These are phyloP conservation scores for Silene coronaria DNA, from an alignment of 179 eudicot species.

Conservation along the genomic window DNA sequence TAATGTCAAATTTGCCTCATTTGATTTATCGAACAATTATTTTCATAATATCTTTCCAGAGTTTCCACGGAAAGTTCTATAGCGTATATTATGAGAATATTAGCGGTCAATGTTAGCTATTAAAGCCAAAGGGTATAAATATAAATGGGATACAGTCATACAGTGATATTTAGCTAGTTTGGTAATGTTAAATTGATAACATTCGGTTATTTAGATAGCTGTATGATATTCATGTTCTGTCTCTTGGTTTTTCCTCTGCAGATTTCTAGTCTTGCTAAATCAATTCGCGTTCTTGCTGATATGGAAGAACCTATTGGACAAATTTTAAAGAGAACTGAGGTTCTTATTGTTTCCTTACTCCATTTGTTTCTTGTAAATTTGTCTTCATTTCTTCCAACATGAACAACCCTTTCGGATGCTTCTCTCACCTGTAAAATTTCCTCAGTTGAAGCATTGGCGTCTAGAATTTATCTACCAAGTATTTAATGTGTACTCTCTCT, in stretches of 20 bases:
- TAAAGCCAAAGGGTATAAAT: no score
- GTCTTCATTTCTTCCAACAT: background rate
- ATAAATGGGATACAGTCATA: no score
- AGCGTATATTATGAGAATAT: no score
- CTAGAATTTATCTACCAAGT: background rate
- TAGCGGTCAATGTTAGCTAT: no score
- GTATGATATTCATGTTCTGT: background rate
- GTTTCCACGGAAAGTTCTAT: no score
- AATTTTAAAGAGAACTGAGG: slow-evolving; percentile 72
- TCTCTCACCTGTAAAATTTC: background rate
- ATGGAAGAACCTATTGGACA: slow-evolving; percentile 91
- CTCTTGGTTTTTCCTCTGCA: slow-evolving; percentile 14
- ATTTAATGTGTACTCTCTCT: no score
- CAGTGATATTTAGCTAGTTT: background rate
- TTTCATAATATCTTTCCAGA: no score
- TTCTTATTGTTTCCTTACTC: background rate
- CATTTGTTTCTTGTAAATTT: background rate
- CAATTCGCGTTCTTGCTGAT: slow-evolving; percentile 73
- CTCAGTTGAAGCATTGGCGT: background rate
- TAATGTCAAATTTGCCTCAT: background rate
- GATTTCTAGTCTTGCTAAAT: slow-evolving; percentile 73
- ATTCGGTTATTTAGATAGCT: background rate
- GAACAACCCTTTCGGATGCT: background rate
- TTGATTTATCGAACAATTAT: no score
- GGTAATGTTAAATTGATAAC: background rate